Conservation (phyloP, 2,329 filamentous ascomycete species). For the Neofusicoccum laricinum region DNA sequence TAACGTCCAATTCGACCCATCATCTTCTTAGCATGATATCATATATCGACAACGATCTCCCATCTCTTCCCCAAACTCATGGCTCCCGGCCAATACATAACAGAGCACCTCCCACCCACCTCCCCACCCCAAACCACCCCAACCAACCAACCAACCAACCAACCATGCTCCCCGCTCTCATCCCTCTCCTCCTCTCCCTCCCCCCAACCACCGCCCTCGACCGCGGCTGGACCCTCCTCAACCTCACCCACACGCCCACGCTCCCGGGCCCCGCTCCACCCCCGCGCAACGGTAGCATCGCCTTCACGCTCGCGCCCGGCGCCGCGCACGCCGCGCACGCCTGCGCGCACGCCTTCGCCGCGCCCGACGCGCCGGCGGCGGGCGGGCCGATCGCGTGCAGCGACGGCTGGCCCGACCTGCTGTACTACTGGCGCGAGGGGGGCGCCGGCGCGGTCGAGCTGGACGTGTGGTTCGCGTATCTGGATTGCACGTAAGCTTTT, state of each 20-base stretch:
- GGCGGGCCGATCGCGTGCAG: not conserved
- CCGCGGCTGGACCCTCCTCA: not conserved
- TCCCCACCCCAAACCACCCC: not conserved
- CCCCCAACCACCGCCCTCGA: not conserved
- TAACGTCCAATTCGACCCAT: too few species aligned
- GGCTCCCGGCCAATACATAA: not conserved
- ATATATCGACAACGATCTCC: too few species aligned
- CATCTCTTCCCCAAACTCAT: too few species aligned
- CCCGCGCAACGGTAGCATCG: not conserved
- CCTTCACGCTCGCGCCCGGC: not conserved
- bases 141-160: not conserved
- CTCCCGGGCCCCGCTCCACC: not conserved
- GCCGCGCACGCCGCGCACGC: not conserved
- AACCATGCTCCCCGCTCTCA: not conserved
- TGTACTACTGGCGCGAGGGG: not conserved
- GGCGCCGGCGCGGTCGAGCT: not conserved
- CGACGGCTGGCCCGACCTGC: not conserved
- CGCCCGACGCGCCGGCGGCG: not conserved
- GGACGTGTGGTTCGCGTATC: not conserved
- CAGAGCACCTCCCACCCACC: not conserved
- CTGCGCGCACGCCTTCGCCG: not conserved
- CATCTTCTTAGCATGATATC: too few species aligned
- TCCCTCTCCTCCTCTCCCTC: not conserved
- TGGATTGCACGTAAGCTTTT: not conserved
- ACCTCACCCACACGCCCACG: slow-evolving; percentile 2